Evolutionary conservation across 1,284 basidiomycete genomes (phyloP).

Genomic region (Nidula niveotomentosa): DNA sequence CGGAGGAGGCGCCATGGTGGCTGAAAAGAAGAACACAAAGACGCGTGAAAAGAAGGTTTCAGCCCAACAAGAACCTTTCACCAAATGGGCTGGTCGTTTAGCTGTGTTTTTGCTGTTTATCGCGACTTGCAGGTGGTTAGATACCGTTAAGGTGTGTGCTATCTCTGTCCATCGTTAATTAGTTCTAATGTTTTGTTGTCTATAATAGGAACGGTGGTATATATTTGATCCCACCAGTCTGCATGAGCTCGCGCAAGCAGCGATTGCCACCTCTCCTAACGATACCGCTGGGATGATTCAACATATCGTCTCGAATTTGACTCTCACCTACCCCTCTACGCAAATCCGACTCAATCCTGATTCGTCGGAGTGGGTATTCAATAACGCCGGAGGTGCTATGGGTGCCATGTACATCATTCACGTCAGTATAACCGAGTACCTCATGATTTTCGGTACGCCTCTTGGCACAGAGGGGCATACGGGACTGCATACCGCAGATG

Average conservation of each 20-base stretch:
- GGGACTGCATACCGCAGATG: conserved; percentile 93
- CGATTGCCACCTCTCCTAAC: conserved; percentile 58
- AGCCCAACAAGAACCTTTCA: background rate
- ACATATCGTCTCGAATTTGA: conserved; percentile 78
- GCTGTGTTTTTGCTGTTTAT: conserved; percentile 22
- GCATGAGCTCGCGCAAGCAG: conserved; percentile 69
- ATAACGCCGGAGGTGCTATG: conserved; percentile 99
- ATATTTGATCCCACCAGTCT: conserved; percentile 68
- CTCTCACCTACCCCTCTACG: conserved; percentile 59
- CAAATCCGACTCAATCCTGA: conserved; percentile 62
- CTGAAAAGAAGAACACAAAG: too few relatives aligned
- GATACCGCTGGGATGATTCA: conserved; percentile 71
- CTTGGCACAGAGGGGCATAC: conserved; percentile 96
- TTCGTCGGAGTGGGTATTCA: conserved; percentile 90
- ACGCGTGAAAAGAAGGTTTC: too few relatives aligned
- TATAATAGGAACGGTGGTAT: conserved; percentile 56
- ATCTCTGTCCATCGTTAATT: background rate
- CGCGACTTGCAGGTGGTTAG: conserved; percentile 47
- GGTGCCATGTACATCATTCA: conserved; percentile 98
- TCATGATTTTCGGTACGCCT: conserved; percentile 95
- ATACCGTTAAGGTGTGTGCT: conserved; percentile 52
- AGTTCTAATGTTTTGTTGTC: background rate
- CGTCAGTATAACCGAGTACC: conserved; percentile 91
- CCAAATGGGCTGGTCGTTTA: background rate
- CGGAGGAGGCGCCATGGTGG: too few relatives aligned